Base-by-base conservation (phyloP, 1,284 basidiomycete genomes). In the Heterobasidion parviporum region DNA sequence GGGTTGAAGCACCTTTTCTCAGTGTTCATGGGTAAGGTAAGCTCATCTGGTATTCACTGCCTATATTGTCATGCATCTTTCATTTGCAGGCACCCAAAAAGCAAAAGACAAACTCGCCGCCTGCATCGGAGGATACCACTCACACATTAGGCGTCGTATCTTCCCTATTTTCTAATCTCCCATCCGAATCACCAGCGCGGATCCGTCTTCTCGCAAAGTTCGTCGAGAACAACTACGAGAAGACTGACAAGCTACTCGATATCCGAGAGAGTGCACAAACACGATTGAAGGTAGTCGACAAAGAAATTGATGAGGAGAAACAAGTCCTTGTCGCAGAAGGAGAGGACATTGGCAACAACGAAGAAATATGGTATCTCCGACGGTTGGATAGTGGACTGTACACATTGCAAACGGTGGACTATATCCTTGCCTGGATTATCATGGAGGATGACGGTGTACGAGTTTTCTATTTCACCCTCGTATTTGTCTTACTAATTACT, bases 401-500 rank as follows among this genome's bases (percentile, higher is more conserved):
- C 67, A 89, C 88, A 1, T 70, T 99, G 9, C 96, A 99, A 66
- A 89, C 87, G 15, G 81, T 92, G 20, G 96, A 98, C 70, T 97
- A 95, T 60, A 87, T 98, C 52, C 71, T 98, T 33, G 94, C 90
- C 1, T 99, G 97, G 97, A 71, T 98, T 33, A 81, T 84, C 56
- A 97, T 98, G 94, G 97, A 99, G 72, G 97, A 99, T 64, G 97
- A 99, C 64, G 97, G 94, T 35, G 94, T 95, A 72, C 59, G 89
- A 12, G 15, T 33, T 14, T 12, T 49, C 36, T 54, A 50, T 48
- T 38, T 15, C 20, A 43, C 46, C 16, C 43, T 35, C 35, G 26
- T 48, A 52, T 41, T 33, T 55, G 46, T 35, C 32, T 41, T 53
- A 53, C 63, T 63, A 45, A 67, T 32, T 18, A 10, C 48, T 58